Base-by-base conservation (phyloP, 2,329 filamentous ascomycete genomes). In the Penicillium sp. region DNA sequence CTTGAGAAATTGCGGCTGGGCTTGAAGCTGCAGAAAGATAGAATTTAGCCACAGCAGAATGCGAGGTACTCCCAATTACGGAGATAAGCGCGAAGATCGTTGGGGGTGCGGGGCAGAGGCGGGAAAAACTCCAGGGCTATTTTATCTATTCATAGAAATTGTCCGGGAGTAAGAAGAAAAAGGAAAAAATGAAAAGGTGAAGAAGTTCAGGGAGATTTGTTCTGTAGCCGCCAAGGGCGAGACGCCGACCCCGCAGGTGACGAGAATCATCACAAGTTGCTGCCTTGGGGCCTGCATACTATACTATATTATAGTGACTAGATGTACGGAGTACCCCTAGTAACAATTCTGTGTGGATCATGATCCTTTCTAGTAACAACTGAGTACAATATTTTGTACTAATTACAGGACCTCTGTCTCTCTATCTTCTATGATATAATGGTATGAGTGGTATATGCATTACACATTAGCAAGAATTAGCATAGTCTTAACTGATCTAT, bases 241-340 rank as follows among this genome's bases (percentile, higher is more conserved):
- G 51, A 59, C 61, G 61, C 61, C 50, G 53, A 62, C 61, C 61
- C 61, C 61, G 61, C 61, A 64, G 60, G 61, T 64, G 61, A 64
- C 36, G 58, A 61, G 55, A 49, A 35, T 50, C 38, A 48, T 61
- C 59, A 61, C 58, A 59, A 41, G 48, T 49, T 54, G 49, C 41
- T 54, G 53, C 43, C 55, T 55, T 56, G 38, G 23, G 49, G 55
- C 55, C 52, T 39, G 36, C 36, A 39, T 39, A 6, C 9, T 19
- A 12, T 36, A 17, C 17, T 6, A 3, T 36, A 36, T 15, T 47
- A 13, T 39, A 19, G 21, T 23, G 21, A 23, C 21, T 23, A 23
- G 21, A 23, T 23, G 21, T 23, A 23, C 21, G n/a, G n/a, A n/a
- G n/a, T n/a, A n/a, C n/a, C n/a, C n/a, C n/a, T n/a, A n/a, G n/a